Conservation (phyloP, 2,329 filamentous ascomycete species). For the Neobulgaria alba region DNA sequence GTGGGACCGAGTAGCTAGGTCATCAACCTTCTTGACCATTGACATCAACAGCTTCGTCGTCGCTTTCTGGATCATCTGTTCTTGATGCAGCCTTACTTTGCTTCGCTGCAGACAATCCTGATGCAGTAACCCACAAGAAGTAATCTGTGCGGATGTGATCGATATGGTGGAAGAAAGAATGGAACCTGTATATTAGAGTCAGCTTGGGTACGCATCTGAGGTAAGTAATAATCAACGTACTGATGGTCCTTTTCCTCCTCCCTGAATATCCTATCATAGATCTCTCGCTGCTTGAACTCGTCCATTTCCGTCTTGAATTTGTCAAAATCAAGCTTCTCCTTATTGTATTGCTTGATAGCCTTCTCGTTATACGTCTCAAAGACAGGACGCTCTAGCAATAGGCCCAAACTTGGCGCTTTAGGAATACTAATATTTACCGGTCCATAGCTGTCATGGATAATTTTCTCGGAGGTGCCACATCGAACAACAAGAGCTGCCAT, state of each 20-base stretch:
- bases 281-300: conserved; percentile 84
- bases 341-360: conserved; percentile 52
- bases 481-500: conserved; percentile 81
- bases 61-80: conserved; percentile 39
- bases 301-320: conserved; percentile 71
- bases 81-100: conserved; percentile 32
- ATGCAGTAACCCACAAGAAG: conserved; percentile 68
- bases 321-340: conserved; percentile 67
- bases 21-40: conserved; percentile 23
- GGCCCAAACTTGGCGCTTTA: conserved; percentile 81
- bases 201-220: conserved; percentile 1
- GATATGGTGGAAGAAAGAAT: conserved; percentile 70
- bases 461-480: conserved; percentile 65
- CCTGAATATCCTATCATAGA: conserved; percentile 85
- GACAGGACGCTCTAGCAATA: conserved; percentile 83
- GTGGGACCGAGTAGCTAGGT: not conserved
- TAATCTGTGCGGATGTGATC: conserved; percentile 64
- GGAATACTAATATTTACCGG: conserved; percentile 73
- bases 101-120: conserved; percentile 54
- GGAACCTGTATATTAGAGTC: conserved; percentile 45
- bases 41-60: conserved; percentile 34
- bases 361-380: conserved; percentile 83
- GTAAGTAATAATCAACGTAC: conserved; percentile 42
- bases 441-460: conserved; percentile 68
- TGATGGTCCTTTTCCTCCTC: conserved; percentile 82